phyloP scores from a whole-genome alignment of 768 basidiomycete species.

The Mycena metata region DNA sequence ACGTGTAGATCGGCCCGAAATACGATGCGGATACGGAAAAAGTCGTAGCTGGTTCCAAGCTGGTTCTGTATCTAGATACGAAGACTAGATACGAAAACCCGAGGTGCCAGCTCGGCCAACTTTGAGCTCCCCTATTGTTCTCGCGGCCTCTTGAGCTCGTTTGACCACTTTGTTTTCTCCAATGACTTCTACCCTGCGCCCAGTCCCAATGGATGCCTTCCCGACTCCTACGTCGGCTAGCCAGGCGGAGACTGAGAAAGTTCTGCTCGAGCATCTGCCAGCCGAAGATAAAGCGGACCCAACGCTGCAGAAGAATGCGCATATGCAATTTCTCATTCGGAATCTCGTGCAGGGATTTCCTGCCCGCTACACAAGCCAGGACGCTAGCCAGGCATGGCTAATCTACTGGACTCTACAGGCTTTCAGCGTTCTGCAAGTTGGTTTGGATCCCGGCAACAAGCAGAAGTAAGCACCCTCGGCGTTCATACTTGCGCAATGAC shows the following conservation, averaged over 20 bases:
- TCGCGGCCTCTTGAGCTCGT: not conserved
- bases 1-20: no score
- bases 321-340: constrained; percentile 82
- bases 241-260: constrained; percentile 76
- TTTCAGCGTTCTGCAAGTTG: constrained; percentile 84
- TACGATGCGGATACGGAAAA: no score
- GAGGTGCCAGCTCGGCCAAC: no score
- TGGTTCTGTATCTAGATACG: no score
- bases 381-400: constrained; percentile 96
- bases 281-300: constrained; percentile 42
- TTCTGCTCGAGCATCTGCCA: constrained; percentile 70
- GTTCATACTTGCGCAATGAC: constrained; percentile 20
- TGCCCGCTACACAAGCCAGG: constrained; percentile 82
- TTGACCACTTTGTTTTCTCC: constrained; percentile 13
- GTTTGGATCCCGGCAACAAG: constrained; percentile 81
- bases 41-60: no score
- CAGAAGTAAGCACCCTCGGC: constrained; percentile 67
- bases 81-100: no score
- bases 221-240: constrained; percentile 72
- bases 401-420: constrained; percentile 93
- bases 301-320: constrained; percentile 70
- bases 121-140: no score
- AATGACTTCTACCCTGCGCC: constrained; percentile 42
- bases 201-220: constrained; percentile 68
- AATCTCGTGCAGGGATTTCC: constrained; percentile 87